These are phyloP conservation scores for Trichoderma gamsii DNA, from an alignment of 495 filamentous ascomycete species.

Conservation along the genomic window DNA sequence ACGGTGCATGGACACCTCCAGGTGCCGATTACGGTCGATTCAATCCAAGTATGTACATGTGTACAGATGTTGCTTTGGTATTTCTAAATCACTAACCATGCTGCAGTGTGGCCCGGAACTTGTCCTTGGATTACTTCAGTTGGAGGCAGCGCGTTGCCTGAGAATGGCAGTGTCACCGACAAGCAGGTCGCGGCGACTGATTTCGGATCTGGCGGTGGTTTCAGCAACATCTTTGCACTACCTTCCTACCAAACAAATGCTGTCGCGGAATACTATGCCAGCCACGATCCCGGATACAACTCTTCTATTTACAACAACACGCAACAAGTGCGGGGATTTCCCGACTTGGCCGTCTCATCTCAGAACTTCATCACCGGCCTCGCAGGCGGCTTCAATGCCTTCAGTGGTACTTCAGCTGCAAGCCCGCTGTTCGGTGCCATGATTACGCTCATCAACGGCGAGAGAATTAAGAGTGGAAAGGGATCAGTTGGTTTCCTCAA, in stretches of 20 bases:
- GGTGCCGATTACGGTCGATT: slow-evolving; percentile 15
- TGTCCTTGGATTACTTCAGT: slow-evolving; percentile 45
- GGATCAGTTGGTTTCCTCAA: slow-evolving; percentile 47
- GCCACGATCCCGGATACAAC: slow-evolving; percentile 23
- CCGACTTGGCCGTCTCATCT: slow-evolving; percentile 18
- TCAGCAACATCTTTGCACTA: slow-evolving; percentile 37
- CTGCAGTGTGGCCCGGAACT: slow-evolving; percentile 25
- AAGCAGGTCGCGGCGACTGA: slow-evolving; percentile 30
- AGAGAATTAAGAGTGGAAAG: slow-evolving; percentile 42
- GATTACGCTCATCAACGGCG: slow-evolving; percentile 38
- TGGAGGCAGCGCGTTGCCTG: slow-evolving; percentile 34
- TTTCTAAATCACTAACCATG: not conserved
- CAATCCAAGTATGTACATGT: slow-evolving; percentile 21
- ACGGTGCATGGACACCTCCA: slow-evolving; percentile 3
- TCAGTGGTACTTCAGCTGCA: slow-evolving; percentile 21
- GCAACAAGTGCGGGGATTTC: slow-evolving; percentile 19
- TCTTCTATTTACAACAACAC: slow-evolving; percentile 20
- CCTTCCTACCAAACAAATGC: slow-evolving; percentile 34
- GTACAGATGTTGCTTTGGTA: not conserved
- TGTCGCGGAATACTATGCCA: slow-evolving; percentile 22
- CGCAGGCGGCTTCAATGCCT: slow-evolving; percentile 16
- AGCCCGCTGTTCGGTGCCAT: slow-evolving; percentile 17
- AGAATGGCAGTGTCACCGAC: slow-evolving; percentile 27
- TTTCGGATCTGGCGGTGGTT: slow-evolving; percentile 43
- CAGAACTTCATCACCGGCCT: slow-evolving; percentile 17